Conservation (phyloP, 164 flowering plant genomes). For the Chimonanthus salicifolius region DNA sequence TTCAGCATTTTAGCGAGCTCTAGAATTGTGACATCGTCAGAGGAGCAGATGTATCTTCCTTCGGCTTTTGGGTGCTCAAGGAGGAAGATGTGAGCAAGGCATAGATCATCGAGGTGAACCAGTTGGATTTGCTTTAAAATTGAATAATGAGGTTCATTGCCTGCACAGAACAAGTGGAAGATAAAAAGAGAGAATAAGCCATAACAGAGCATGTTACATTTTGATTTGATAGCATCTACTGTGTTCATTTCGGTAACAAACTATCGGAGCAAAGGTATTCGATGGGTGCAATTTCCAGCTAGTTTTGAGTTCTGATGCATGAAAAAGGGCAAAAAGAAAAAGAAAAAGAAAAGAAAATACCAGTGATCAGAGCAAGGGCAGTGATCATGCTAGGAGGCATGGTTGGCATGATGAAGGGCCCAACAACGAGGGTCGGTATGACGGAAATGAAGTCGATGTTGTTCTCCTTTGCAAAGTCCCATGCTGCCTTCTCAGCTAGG, state of each 20-base stretch:
- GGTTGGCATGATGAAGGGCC: conserved; percentile 23
- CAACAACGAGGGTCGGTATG: conserved; percentile 30
- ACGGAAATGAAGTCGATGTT: conserved; percentile 23
- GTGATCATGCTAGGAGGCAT: conserved; percentile 34
- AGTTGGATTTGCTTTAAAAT: conserved; percentile 70
- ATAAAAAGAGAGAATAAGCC: neutral
- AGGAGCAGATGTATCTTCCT: conserved; percentile 79
- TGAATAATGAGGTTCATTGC: conserved; percentile 62
- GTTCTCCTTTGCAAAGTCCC: conserved; percentile 26
- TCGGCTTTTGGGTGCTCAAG: conserved; percentile 58
- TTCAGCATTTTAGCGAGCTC: conserved; percentile 48
- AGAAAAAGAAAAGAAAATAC: neutral
- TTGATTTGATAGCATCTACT: neutral
- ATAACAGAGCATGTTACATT: no score
- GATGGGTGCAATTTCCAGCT: neutral
- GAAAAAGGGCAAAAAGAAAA: neutral
- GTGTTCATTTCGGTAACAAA: neutral
- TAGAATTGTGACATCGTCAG: conserved; percentile 48
- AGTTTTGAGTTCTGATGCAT: neutral
- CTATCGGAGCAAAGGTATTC: neutral
- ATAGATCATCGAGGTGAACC: conserved; percentile 76
- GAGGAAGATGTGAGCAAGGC: conserved; percentile 59
- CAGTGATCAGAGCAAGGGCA: conserved; percentile 19
- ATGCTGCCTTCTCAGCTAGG: conserved; percentile 30
- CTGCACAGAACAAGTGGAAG: conserved; percentile 24